Conservation (phyloP, 352 stramenopile genomes). For the Pythium guiyangense region DNA sequence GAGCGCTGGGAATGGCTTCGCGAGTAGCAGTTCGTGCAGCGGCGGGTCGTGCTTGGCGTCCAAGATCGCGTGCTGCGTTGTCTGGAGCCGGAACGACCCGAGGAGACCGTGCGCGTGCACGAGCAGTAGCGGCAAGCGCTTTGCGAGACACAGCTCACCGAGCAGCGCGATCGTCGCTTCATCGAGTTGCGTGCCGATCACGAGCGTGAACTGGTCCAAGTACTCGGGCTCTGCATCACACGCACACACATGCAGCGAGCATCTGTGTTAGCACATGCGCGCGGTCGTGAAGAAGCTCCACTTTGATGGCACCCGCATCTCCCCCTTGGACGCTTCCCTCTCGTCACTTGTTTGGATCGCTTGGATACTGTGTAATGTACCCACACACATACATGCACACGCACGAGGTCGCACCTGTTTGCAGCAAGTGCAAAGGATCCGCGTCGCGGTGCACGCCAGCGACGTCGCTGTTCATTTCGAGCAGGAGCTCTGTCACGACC, state of each 20-base stretch:
- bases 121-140: conserved; percentile 79
- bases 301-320: no score
- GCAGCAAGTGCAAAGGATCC: conserved; percentile 41
- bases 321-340: no score
- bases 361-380: neutral
- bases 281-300: no score
- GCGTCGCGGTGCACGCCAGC: conserved; percentile 48
- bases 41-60: conserved; percentile 89
- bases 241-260: neutral
- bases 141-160: conserved; percentile 56
- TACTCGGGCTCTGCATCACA: conserved; percentile 36
- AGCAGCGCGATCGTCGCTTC: conserved; percentile 50
- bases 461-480: conserved; percentile 96
- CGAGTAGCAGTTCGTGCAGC: conserved; percentile 88
- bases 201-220: conserved; percentile 70
- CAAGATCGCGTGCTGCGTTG: conserved; percentile 76
- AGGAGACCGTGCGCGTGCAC: conserved; percentile 91
- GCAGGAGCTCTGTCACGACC: conserved; percentile 76
- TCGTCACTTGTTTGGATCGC: no score
- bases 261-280: neutral
- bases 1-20: conserved; percentile 67
- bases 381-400: neutral
- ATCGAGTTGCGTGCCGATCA: conserved; percentile 87
- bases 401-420: conserved; percentile 13
- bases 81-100: conserved; percentile 89